These are phyloP conservation scores for Daldinia caldariorum DNA, from an alignment of 495 filamentous ascomycete genomes.

Conservation along the genomic window DNA sequence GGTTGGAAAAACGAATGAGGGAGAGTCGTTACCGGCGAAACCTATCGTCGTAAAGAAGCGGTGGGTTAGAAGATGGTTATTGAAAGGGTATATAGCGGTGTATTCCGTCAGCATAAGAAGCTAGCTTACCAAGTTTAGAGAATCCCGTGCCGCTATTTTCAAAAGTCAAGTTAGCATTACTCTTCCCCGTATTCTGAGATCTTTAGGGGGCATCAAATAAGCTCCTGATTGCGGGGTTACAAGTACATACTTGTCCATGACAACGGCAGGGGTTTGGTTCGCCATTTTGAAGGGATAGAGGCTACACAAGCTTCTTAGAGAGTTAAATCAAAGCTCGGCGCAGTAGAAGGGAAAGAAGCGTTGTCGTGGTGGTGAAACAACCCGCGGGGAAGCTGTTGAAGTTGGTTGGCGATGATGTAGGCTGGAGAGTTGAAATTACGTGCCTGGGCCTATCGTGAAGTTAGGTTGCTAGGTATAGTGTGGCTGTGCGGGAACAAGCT, in stretches of 20 bases:
- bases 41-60: conserved; percentile 61
- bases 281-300: conserved; percentile 70
- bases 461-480: conserved; percentile 23
- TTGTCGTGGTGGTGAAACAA: conserved; percentile 23
- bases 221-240: conserved; percentile 32
- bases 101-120: conserved; percentile 3
- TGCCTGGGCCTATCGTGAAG: conserved; percentile 33
- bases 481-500: conserved; percentile 30
- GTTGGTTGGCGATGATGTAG: conserved; percentile 13
- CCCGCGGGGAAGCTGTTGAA: conserved; percentile 40
- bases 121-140: conserved; percentile 87
- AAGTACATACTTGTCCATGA: conserved; percentile 98
- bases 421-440: conserved; percentile 29
- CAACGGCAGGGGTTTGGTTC: conserved; percentile 98
- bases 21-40: conserved; percentile 98
- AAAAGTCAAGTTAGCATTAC: conserved; percentile 36
- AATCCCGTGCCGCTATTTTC: conserved; percentile 90
- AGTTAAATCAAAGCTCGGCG: conserved; percentile 28
- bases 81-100: conserved; percentile 18
- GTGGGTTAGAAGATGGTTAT: conserved; percentile 39
- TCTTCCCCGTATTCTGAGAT: conserved; percentile 31
- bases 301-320: conserved; percentile 35
- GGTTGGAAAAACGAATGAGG: conserved; percentile 98
- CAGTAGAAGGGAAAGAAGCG: conserved; percentile 8
- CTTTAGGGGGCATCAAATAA: conserved; percentile 1